Evolutionary conservation across 257 asterid species (phyloP).

Genomic region (Rauvolfia tetraphylla): DNA sequence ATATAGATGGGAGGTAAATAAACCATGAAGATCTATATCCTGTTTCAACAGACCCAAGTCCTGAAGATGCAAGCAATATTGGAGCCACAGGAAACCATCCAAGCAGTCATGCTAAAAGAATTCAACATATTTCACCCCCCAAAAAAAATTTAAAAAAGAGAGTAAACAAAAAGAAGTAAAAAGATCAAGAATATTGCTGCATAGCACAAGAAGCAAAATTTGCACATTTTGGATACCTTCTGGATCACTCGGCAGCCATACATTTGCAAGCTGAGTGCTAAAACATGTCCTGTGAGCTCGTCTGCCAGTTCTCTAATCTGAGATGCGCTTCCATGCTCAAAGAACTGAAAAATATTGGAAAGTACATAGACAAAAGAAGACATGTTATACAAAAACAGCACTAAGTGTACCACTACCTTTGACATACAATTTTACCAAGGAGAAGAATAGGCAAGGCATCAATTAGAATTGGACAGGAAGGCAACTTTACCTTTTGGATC

Average conservation of each 20-base stretch:
- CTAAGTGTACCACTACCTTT: neutral
- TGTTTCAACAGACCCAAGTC: neutral
- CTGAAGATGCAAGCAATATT: too few species aligned
- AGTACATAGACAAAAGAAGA: conserved; percentile 5
- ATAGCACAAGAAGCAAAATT: neutral
- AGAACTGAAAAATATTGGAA: conserved; percentile 53
- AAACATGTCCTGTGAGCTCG: conserved; percentile 62
- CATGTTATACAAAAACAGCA: conserved; percentile 1
- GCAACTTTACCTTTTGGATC: conserved; percentile 63
- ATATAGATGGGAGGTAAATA: neutral
- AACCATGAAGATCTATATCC: neutral
- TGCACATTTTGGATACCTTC: conserved; percentile 44
- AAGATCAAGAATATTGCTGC: neutral
- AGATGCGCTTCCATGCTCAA: conserved; percentile 67
- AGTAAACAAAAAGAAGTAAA: too few species aligned
- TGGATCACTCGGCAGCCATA: conserved; percentile 90
- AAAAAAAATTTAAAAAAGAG: too few species aligned
- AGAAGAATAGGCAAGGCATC: neutral
- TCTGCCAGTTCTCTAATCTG: conserved; percentile 72
- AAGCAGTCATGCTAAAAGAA: neutral
- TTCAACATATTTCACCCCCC: neutral
- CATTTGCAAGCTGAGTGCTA: conserved; percentile 81
- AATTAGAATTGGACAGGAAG: neutral
- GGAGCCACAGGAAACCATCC: neutral
- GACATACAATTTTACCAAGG: neutral